A percentile compares a stretch with the other conserved stretches of the same genome.
phyloP scores from a whole-genome alignment of 2,329 filamentous ascomycete species.

The Hypomyces perniciosus region DNA sequence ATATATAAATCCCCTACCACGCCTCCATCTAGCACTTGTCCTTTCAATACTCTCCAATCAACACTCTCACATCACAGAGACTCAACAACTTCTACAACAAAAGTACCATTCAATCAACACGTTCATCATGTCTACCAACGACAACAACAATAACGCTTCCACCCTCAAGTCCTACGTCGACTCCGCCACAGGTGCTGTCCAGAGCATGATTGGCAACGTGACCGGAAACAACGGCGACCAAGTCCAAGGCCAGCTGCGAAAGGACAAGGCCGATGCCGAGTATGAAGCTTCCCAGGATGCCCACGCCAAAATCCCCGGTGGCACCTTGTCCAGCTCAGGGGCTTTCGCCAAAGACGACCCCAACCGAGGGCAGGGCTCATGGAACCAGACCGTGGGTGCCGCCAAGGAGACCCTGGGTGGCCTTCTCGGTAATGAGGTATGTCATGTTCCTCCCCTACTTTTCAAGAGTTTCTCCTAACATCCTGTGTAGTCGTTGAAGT shows the following conservation, averaged over 20 bases:
- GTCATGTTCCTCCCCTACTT: constrained; percentile 12
- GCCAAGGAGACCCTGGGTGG: constrained; percentile 78
- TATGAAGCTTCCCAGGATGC: constrained; percentile 66
- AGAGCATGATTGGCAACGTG: constrained; percentile 64
- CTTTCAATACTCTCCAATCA: not conserved
- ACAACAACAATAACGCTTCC: constrained; percentile 42
- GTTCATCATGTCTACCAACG: constrained; percentile 26
- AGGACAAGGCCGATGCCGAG: constrained; percentile 60
- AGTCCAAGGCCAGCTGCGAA: constrained; percentile 56
- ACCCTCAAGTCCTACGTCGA: constrained; percentile 75
- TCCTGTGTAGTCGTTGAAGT: constrained; percentile 54
- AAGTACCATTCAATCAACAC: not conserved
- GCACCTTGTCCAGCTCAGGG: constrained; percentile 63
- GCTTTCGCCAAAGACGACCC: constrained; percentile 66
- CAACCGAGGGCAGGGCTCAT: constrained; percentile 65
- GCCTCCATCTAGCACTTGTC: not conserved
- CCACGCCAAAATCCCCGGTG: constrained; percentile 65
- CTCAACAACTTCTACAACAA: not conserved
- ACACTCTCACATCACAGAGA: not conserved
- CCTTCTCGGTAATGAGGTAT: constrained; percentile 64
- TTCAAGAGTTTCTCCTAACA: constrained; percentile 6
- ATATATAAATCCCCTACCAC: not conserved
- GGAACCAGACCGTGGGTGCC: constrained; percentile 85
- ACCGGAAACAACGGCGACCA: constrained; percentile 68
- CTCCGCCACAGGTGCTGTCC: constrained; percentile 64